A percentile compares a stretch with the other conserved stretches of the same genome.
Evolutionary conservation across 2,329 filamentous ascomycete genomes (phyloP).

Genomic region (Shiraia sp.): DNA sequence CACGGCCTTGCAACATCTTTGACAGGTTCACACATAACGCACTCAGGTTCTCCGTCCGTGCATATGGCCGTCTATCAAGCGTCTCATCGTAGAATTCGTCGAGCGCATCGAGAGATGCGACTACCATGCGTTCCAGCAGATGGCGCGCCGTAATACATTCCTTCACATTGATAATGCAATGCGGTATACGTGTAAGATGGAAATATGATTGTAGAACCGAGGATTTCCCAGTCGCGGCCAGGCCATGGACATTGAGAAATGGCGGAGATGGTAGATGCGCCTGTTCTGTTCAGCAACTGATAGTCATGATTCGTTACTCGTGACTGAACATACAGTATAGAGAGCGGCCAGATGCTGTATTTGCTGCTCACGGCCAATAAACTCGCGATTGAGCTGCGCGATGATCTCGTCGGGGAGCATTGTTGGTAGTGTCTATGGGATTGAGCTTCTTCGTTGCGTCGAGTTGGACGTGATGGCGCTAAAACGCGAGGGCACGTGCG

Average conservation of each 20-base stretch:
- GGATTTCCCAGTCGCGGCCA: slow-evolving; percentile 85
- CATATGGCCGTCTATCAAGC: slow-evolving; percentile 51
- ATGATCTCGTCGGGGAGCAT: slow-evolving; percentile 47
- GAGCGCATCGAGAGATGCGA: slow-evolving; percentile 50
- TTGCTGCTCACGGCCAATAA: slow-evolving; percentile 52
- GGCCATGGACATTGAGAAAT: slow-evolving; percentile 79
- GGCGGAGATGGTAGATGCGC: slow-evolving; percentile 69
- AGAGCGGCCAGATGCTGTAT: slow-evolving; percentile 52
- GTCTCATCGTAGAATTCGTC: slow-evolving; percentile 46
- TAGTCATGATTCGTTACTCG: no score
- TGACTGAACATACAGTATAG: slow-evolving; percentile 43
- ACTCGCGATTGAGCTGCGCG: slow-evolving; percentile 41
- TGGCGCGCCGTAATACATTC: slow-evolving; percentile 81
- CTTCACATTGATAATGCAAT: slow-evolving; percentile 68
- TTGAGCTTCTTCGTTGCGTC: not conserved
- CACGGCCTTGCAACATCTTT: slow-evolving; percentile 60
- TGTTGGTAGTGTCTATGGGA: slow-evolving; percentile 3
- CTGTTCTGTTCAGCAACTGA: slow-evolving; percentile 46
- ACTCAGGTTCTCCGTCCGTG: slow-evolving; percentile 78
- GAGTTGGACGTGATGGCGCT: not conserved
- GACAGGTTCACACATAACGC: slow-evolving; percentile 74
- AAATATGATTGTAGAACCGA: slow-evolving; percentile 69
- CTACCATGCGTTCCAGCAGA: slow-evolving; percentile 72
- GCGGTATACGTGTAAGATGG: slow-evolving; percentile 52
- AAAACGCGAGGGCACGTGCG: slow-evolving; percentile 30